Evolutionary conservation across 441 rosid species (phyloP).

Genomic region (Hura crepitans): DNA sequence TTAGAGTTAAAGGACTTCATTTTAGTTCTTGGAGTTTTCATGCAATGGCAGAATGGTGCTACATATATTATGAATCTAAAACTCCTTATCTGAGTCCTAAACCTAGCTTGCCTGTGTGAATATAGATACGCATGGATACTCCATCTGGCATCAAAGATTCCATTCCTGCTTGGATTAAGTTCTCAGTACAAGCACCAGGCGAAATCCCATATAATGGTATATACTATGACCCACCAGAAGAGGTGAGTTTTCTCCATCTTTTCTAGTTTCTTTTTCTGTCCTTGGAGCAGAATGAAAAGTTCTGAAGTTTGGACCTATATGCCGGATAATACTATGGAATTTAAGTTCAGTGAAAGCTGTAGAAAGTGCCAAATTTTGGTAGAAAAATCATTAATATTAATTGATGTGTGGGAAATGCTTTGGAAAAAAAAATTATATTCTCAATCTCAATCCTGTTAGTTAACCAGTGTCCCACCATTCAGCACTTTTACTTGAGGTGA

Average conservation of each 20-base stretch:
- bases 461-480: too few relatives aligned
- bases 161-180: conserved; percentile 99
- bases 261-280: too few relatives aligned
- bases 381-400: not conserved
- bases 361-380: not conserved
- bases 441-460: not conserved
- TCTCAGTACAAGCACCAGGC: conserved; percentile 87
- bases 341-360: too few relatives aligned
- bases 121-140: conserved; percentile 92
- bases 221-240: conserved; percentile 91
- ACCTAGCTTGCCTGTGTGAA: conserved; percentile 21
- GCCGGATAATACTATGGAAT: not conserved
- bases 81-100: not conserved
- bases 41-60: conserved; percentile 2
- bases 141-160: conserved; percentile 94
- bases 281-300: not conserved
- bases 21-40: not conserved
- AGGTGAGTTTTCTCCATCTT: conserved; percentile 42
- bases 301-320: conserved; percentile 9
- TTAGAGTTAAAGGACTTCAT: not conserved
- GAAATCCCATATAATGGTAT: conserved; percentile 93
- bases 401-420: not conserved
- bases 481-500: not conserved
- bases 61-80: conserved; percentile 12
- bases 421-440: not conserved